phyloP scores from a whole-genome alignment of 225 moss, liverwort and hornwort species.

The Bryum argenteum region DNA sequence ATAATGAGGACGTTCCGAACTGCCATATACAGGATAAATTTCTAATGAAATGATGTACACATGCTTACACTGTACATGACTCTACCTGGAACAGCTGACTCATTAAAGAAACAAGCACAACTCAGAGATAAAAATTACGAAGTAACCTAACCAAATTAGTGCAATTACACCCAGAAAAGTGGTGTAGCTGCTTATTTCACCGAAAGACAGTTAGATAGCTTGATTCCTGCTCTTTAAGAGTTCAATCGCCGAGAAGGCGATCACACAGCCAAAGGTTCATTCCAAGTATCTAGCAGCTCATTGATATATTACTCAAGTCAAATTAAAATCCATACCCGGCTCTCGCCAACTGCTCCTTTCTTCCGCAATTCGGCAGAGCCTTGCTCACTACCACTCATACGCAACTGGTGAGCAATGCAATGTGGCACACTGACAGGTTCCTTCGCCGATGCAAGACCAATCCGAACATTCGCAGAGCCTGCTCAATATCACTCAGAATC shows the following conservation, averaged over 20 bases:
- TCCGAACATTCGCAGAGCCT: slow-evolving; percentile 91
- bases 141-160: not conserved
- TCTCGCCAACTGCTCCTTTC: slow-evolving; percentile 84
- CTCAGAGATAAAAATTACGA: not conserved
- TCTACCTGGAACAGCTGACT: slow-evolving; percentile 7
- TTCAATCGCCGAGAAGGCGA: not conserved
- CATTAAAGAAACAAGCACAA: not conserved
- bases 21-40: slow-evolving; percentile 37
- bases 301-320: not conserved
- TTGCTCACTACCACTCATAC: slow-evolving; percentile 39
- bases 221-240: slow-evolving; percentile 16
- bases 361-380: slow-evolving; percentile 49
- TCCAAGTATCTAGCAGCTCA: no score
- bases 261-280: not conserved
- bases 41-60: slow-evolving; percentile 14
- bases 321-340: slow-evolving; percentile 47
- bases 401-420: slow-evolving; percentile 81
- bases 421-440: slow-evolving; percentile 80
- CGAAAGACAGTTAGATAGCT: slow-evolving; percentile 10
- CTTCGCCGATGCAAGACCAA: slow-evolving; percentile 78
- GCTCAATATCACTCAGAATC: slow-evolving; percentile 34
- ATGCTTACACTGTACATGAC: not conserved
- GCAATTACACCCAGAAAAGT: slow-evolving; percentile 1
- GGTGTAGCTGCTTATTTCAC: slow-evolving; percentile 17
- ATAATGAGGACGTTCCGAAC: slow-evolving; percentile 56